A percentile compares a stretch with the other conserved stretches of the same genome.
Conservation (phyloP, 2,329 filamentous ascomycete species). For the Penicillium sp. region DNA sequence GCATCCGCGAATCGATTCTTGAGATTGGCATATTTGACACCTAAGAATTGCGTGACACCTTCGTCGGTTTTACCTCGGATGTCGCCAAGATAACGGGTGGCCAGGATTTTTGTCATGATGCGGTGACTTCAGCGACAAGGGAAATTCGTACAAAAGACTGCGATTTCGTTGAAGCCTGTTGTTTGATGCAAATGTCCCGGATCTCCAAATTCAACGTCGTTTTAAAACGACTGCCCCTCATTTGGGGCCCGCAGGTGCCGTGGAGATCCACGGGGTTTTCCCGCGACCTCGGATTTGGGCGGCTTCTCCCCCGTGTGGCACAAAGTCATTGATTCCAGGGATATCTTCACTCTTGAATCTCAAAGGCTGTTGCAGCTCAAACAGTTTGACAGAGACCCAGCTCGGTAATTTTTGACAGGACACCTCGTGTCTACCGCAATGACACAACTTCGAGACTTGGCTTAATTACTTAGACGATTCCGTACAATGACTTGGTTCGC, state of each 20-base stretch:
- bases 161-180: too few species aligned
- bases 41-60: slow-evolving; percentile 34
- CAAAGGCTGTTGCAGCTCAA: too few species aligned
- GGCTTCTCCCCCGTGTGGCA: background rate
- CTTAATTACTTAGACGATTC: too few species aligned
- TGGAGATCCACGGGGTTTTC: background rate
- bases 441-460: too few species aligned
- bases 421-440: too few species aligned
- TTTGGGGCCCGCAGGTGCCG: background rate
- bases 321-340: background rate
- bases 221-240: background rate
- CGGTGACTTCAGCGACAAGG: background rate
- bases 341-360: background rate
- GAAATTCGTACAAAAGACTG: too few species aligned
- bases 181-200: too few species aligned
- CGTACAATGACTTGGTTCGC: too few species aligned
- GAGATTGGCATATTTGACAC: slow-evolving; percentile 40
- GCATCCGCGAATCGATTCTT: slow-evolving; percentile 35
- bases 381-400: too few species aligned
- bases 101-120: slow-evolving; percentile 9
- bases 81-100: slow-evolving; percentile 29
- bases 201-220: background rate
- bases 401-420: too few species aligned
- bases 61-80: slow-evolving; percentile 28
- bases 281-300: background rate